A percentile compares a stretch with the other conserved stretches of the same genome.
Conservation (phyloP, 306 rosid species). For the Inga leiocalycina region DNA sequence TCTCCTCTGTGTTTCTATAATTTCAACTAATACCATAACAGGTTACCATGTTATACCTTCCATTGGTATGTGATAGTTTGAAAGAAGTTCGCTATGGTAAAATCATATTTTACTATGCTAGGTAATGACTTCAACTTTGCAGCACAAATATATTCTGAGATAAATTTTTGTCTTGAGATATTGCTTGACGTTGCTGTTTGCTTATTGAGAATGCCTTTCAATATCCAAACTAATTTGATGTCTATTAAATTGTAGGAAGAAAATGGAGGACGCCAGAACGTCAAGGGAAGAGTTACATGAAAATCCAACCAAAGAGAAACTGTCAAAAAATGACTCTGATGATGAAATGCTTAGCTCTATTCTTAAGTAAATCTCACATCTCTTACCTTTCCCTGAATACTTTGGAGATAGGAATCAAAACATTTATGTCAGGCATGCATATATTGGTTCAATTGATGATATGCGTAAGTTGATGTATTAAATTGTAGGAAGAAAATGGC, state of each 20-base stretch:
- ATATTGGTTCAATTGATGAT: not conserved
- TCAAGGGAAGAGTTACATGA: constrained; percentile 37
- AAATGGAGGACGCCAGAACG: constrained; percentile 26
- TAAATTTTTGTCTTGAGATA: constrained; percentile 6
- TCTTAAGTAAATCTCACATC: constrained; percentile 49
- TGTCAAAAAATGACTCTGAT: constrained; percentile 48
- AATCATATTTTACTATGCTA: not conserved
- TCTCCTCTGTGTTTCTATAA: too few species aligned
- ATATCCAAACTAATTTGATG: constrained; percentile 4
- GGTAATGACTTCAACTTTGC: not conserved
- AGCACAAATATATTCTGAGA: constrained; percentile 18
- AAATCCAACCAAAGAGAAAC: constrained; percentile 27
- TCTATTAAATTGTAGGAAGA: constrained; percentile 44
- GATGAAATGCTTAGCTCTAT: constrained; percentile 59
- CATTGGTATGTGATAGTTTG: too few species aligned
- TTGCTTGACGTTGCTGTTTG: constrained; percentile 10
- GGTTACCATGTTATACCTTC: not conserved
- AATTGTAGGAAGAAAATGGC: constrained; percentile 47
- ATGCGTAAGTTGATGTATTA: not conserved
- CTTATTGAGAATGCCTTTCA: not conserved
- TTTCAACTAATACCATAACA: too few species aligned
- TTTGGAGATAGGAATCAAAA: constrained; percentile 15
- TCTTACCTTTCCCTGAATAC: constrained; percentile 10
- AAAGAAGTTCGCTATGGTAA: not conserved
- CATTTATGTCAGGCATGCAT: constrained; percentile 8